phyloP scores from a whole-genome alignment of 176 grass and related monocot species.

The Bromus sterilis region DNA sequence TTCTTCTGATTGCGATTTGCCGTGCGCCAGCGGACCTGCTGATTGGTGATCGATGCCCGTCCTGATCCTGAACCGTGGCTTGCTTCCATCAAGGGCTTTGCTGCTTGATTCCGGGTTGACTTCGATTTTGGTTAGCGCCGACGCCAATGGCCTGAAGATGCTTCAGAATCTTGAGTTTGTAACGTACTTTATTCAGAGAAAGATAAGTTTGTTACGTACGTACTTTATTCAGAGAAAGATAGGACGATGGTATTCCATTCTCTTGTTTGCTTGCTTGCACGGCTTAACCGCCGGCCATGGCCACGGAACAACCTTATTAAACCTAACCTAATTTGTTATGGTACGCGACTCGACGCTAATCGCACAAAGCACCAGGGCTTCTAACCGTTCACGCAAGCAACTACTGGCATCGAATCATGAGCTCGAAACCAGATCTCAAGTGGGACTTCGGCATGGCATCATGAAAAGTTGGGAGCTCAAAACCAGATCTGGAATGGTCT shows the following conservation, averaged over 20 bases:
- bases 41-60: neutral
- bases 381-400: neutral
- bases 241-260: too few species aligned
- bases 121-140: neutral
- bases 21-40: neutral
- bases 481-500: neutral
- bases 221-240: too few species aligned
- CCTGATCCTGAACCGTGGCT: neutral
- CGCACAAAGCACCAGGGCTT: neutral
- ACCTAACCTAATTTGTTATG: neutral
- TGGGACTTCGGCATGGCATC: too few species aligned
- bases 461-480: too few species aligned
- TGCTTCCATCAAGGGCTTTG: neutral
- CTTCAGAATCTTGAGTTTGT: neutral
- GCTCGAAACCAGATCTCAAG: too few species aligned
- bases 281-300: neutral
- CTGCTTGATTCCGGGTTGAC: slow-evolving; percentile 22
- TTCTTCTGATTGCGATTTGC: neutral
- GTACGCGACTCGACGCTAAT: neutral
- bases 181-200: neutral
- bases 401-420: neutral
- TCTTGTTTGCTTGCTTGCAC: slow-evolving; percentile 21
- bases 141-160: neutral
- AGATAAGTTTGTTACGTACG: too few species aligned
- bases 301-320: neutral